Conservation (phyloP, 2,329 filamentous ascomycete species). For the Cladophialophora yegresii region DNA sequence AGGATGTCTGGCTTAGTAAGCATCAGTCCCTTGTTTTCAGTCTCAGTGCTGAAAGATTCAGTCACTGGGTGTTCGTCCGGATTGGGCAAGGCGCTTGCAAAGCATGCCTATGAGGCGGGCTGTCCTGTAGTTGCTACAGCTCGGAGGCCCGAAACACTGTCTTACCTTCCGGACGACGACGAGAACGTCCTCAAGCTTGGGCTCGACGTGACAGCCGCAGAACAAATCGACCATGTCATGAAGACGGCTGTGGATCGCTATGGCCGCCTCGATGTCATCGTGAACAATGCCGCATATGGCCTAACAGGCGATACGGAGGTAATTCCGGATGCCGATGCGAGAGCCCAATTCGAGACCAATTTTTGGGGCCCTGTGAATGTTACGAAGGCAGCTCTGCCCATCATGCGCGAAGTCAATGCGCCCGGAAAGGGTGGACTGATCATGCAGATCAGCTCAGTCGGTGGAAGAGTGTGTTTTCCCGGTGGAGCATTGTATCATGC, state of each 20-base stretch:
- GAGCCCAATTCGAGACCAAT: slow-evolving; percentile 51
- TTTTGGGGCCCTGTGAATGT: slow-evolving; percentile 60
- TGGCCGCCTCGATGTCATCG: slow-evolving; percentile 34
- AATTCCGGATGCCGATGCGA: slow-evolving; percentile 11
- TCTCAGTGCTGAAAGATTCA: neutral
- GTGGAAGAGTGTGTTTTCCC: slow-evolving; percentile 10
- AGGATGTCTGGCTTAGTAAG: slow-evolving; percentile 20
- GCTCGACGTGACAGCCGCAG: slow-evolving; percentile 48
- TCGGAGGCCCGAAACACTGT: slow-evolving; percentile 12
- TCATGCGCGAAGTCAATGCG: slow-evolving; percentile 36
- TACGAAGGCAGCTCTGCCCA: slow-evolving; percentile 41
- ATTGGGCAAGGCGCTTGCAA: slow-evolving; percentile 12
- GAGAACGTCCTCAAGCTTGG: slow-evolving; percentile 3
- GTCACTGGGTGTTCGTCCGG: slow-evolving; percentile 17
- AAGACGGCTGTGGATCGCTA: slow-evolving; percentile 40
- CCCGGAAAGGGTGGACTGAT: slow-evolving; percentile 16
- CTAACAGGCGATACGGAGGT: slow-evolving; percentile 14
- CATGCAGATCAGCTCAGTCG: slow-evolving; percentile 18
- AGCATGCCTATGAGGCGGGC: slow-evolving; percentile 6
- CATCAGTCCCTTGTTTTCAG: neutral
- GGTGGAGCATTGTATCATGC: slow-evolving; percentile 40
- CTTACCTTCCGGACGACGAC: slow-evolving; percentile 10
- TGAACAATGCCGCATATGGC: slow-evolving; percentile 35
- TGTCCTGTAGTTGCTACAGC: slow-evolving; percentile 13
- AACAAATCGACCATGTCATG: slow-evolving; percentile 43